phyloP scores from a whole-genome alignment of 2,329 filamentous ascomycete genomes.

The Calycina herbarum region DNA sequence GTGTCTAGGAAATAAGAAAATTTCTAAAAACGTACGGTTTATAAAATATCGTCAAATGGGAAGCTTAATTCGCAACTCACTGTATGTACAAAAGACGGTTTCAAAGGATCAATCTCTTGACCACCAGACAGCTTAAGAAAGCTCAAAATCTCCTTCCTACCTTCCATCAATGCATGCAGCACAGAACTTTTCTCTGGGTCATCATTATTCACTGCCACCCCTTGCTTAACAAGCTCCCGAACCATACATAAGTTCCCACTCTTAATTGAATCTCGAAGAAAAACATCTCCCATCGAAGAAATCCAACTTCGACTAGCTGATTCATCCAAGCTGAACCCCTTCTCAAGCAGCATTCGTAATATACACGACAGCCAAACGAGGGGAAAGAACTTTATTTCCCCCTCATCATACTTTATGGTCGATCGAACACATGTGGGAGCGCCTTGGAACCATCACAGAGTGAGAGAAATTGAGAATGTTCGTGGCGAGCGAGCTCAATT shows the following conservation, averaged over 20 bases:
- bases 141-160: background rate
- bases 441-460: too few species aligned
- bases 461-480: too few species aligned
- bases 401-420: too few species aligned
- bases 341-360: background rate
- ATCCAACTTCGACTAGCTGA: background rate
- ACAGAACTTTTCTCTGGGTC: background rate
- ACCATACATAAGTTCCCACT: constrained; percentile 5
- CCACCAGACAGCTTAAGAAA: background rate
- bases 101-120: background rate
- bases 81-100: background rate
- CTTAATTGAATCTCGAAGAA: constrained; percentile 1
- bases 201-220: background rate
- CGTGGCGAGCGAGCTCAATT: too few species aligned
- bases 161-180: background rate
- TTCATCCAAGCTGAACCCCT: background rate
- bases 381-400: too few species aligned
- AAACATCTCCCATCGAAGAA: background rate
- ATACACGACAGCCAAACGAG: too few species aligned
- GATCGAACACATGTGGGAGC: too few species aligned
- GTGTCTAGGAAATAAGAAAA: too few species aligned
- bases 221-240: background rate
- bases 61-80: too few species aligned
- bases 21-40: too few species aligned
- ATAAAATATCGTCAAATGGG: too few species aligned